Percentiles rank a stretch among this genome's conserved stretches.
These are phyloP conservation scores for Hericium alpestre DNA, from an alignment of 768 basidiomycete species.

Conservation along the genomic window DNA sequence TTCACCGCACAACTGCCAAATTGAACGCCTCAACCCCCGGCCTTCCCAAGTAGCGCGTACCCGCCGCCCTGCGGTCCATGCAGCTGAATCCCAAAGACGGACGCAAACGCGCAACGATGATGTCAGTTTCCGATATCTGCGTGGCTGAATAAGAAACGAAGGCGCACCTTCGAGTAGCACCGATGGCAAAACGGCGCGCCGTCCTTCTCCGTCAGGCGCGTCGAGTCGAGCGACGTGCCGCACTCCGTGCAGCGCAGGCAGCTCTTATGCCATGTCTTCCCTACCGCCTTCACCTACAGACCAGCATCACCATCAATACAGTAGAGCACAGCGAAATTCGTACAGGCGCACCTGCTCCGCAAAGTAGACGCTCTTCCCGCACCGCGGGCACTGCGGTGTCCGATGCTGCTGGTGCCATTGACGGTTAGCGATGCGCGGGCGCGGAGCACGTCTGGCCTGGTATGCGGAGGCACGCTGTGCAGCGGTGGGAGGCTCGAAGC, in stretches of 20 bases:
- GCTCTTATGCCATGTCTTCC: constrained; percentile 69
- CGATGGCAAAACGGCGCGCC: constrained; percentile 59
- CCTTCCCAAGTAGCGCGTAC: constrained; percentile 57
- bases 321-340: neutral
- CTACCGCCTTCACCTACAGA: constrained; percentile 63
- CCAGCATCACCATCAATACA: neutral
- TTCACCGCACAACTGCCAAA: too few species aligned
- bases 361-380: constrained; percentile 72
- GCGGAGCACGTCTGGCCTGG: neutral
- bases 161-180: constrained; percentile 59
- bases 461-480: neutral
- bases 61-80: constrained; percentile 67
- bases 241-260: constrained; percentile 75
- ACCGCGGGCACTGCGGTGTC: constrained; percentile 41
- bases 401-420: neutral
- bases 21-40: constrained; percentile 17
- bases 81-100: constrained; percentile 29
- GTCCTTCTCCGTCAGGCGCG: constrained; percentile 63
- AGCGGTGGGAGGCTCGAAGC: too few species aligned
- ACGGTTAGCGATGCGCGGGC: neutral
- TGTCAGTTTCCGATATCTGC: neutral
- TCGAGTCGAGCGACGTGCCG: constrained; percentile 58
- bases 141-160: neutral
- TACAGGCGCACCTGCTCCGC: constrained; percentile 57
- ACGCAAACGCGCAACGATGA: neutral